Conservation (phyloP, 371 early-diverging fungal species). For the Syncephalis fuscata region DNA sequence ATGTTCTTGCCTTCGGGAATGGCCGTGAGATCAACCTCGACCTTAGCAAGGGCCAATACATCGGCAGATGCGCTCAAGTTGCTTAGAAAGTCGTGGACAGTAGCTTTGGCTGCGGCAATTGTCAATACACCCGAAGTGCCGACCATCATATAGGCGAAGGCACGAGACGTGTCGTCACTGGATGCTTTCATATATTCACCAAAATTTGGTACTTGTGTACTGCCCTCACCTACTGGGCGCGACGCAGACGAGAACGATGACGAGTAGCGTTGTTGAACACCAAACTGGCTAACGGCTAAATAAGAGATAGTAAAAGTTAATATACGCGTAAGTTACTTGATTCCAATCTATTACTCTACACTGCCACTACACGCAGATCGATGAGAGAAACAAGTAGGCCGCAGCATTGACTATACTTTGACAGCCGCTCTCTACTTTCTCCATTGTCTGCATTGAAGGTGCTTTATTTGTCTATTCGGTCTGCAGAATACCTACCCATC, state of each 20-base stretch:
- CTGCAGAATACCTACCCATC: too few relatives aligned
- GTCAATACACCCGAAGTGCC: slow-evolving; percentile 76
- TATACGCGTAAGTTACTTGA: too few relatives aligned
- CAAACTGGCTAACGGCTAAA: slow-evolving; percentile 13
- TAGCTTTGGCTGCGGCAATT: slow-evolving; percentile 81
- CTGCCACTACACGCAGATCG: too few relatives aligned
- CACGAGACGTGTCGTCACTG: slow-evolving; percentile 47
- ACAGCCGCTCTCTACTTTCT: too few relatives aligned
- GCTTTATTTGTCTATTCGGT: too few relatives aligned
- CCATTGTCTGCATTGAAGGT: too few relatives aligned
- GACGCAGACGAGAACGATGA: slow-evolving; percentile 12
- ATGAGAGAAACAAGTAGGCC: too few relatives aligned
- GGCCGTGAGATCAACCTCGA: slow-evolving; percentile 77
- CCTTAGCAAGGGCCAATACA: slow-evolving; percentile 94
- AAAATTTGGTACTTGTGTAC: slow-evolving; percentile 45
- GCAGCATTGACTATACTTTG: too few relatives aligned
- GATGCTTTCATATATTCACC: slow-evolving; percentile 44
- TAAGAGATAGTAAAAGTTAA: not conserved
- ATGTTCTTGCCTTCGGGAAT: slow-evolving; percentile 96
- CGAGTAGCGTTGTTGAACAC: slow-evolving; percentile 29
- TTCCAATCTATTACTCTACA: too few relatives aligned
- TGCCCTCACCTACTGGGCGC: slow-evolving; percentile 8
- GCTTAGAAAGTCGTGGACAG: slow-evolving; percentile 77
- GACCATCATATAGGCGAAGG: slow-evolving; percentile 86
- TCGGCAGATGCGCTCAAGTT: slow-evolving; percentile 93